Conservation (phyloP, 495 filamentous ascomycete genomes). For the Chaetomium cochliodes region DNA sequence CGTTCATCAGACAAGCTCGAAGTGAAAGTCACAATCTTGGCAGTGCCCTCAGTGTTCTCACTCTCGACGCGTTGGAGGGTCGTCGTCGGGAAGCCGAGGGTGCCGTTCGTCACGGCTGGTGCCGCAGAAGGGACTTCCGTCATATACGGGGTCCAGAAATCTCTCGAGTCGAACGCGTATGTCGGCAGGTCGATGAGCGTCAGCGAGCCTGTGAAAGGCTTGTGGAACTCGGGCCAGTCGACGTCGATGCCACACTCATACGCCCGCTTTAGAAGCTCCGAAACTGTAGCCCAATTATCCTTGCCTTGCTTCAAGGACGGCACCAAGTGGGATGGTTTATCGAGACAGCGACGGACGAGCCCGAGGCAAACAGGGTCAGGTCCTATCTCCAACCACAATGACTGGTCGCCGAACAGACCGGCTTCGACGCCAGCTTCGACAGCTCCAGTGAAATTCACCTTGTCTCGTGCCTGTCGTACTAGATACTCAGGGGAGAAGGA, state of each 20-base stretch:
- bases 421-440: background rate
- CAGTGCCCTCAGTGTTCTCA: background rate
- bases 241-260: background rate
- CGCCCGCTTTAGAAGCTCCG: background rate
- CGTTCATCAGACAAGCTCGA: background rate
- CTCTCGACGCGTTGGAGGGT: background rate
- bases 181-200: background rate
- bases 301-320: slow-evolving; percentile 1
- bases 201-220: background rate
- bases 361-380: background rate
- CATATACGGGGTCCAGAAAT: background rate
- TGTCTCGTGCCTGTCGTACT: background rate
- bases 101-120: background rate
- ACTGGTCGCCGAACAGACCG: background rate
- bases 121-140: background rate
- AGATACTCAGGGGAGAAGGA: background rate
- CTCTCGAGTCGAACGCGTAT: background rate
- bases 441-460: background rate
- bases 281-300: background rate
- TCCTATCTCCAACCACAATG: background rate
- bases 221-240: slow-evolving; percentile 1
- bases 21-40: slow-evolving; percentile 1
- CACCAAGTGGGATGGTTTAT: background rate
- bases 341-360: background rate
- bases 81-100: background rate